A percentile compares a stretch with the other conserved stretches of the same genome.
Evolutionary conservation across 2,329 filamentous ascomycete genomes (phyloP).

Genomic region (Endothia cerciana): DNA sequence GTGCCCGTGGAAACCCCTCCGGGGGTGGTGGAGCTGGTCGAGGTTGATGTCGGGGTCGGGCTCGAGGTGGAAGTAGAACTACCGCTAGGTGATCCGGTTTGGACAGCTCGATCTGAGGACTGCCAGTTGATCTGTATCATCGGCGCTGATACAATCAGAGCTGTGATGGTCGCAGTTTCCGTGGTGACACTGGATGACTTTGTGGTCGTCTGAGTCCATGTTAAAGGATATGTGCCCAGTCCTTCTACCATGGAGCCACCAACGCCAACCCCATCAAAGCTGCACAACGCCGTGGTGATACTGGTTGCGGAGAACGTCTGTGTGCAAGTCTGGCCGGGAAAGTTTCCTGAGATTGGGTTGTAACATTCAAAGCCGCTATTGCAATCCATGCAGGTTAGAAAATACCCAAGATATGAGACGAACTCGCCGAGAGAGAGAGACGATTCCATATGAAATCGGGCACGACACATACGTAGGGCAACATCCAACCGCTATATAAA

Average conservation of each 20-base stretch:
- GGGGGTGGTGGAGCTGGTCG: not conserved
- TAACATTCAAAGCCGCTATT: conserved; percentile 8
- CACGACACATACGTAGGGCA: conserved; percentile 5
- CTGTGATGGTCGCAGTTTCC: conserved; percentile 9
- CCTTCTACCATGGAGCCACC: conserved; percentile 6
- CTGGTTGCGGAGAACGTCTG: not conserved
- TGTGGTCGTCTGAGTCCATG: not conserved
- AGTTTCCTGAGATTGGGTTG: not conserved
- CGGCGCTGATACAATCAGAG: conserved; percentile 9
- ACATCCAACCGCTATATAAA: conserved; percentile 1
- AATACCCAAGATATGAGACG: not conserved
- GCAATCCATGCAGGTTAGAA: not conserved
- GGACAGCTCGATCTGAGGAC: not conserved
- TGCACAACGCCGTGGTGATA: conserved; percentile 5
- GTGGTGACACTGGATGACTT: not conserved
- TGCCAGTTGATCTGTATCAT: conserved; percentile 24
- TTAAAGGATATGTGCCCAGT: not conserved
- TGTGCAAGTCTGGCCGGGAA: conserved; percentile 9
- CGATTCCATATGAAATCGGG: not conserved
- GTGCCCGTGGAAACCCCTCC: not conserved
- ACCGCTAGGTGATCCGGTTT: not conserved
- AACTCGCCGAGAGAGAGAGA: not conserved
- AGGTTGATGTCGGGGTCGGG: not conserved
- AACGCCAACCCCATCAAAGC: not conserved
- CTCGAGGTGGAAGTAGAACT: not conserved